Percentiles rank a stretch among this genome's conserved stretches.
These are phyloP conservation scores for Cryptococcus jaspeensis DNA, from an alignment of 1,284 basidiomycete species.

Conservation along the genomic window DNA sequence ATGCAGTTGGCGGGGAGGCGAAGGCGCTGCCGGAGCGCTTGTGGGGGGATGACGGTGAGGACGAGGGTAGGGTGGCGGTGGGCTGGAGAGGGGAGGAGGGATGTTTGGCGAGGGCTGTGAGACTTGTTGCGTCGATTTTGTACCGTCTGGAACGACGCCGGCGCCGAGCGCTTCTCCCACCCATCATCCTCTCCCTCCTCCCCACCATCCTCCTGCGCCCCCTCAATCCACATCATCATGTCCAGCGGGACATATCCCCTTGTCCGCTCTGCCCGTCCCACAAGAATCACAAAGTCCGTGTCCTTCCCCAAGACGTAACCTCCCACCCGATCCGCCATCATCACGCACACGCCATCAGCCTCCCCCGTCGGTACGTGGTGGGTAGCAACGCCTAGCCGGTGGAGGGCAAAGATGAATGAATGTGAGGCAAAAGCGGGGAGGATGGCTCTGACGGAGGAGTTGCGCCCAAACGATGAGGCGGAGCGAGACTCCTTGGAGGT, in stretches of 20 bases:
- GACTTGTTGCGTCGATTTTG: background rate
- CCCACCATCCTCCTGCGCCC: constrained; percentile 2
- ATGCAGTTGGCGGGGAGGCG: constrained; percentile 69
- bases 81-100: constrained; percentile 59
- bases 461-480: constrained; percentile 67
- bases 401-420: constrained; percentile 64
- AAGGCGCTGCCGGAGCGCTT: constrained; percentile 63
- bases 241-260: constrained; percentile 75
- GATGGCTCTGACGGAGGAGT: constrained; percentile 53
- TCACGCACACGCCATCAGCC: constrained; percentile 80
- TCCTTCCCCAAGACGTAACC: constrained; percentile 76
- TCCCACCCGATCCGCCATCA: constrained; percentile 69
- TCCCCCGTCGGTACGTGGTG: constrained; percentile 72
- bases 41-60: constrained; percentile 65
- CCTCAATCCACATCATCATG: constrained; percentile 68
- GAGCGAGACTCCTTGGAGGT: constrained; percentile 71
- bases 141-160: constrained; percentile 4
- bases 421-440: constrained; percentile 69
- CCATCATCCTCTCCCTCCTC: background rate
- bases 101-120: constrained; percentile 48
- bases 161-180: background rate
- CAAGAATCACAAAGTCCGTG: constrained; percentile 76
- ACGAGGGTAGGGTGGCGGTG: constrained; percentile 48
- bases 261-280: constrained; percentile 58
- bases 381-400: constrained; percentile 50